phyloP scores from a whole-genome alignment of 805 yeast species.

The Wickerhamiella alocasiicola region DNA sequence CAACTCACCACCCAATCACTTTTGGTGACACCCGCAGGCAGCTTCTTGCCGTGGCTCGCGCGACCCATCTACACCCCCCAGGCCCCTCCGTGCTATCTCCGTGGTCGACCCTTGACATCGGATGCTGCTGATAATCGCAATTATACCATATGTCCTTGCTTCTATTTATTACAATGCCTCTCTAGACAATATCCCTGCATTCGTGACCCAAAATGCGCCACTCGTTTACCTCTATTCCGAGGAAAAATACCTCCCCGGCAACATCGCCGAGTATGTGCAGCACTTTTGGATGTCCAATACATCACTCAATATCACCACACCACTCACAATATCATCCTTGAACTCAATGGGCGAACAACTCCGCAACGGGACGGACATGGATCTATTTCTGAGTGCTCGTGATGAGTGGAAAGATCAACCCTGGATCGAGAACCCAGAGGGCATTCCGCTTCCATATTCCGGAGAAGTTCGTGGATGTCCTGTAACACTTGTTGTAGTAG shows the following conservation, averaged over 20 bases:
- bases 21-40: no score
- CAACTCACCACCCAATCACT: no score
- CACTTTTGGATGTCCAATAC: constrained; percentile 48
- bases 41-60: no score
- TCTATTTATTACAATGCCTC: background rate
- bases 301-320: constrained; percentile 29
- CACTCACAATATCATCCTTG: constrained; percentile 17
- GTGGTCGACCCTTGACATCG: no score
- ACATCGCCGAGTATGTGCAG: constrained; percentile 52
- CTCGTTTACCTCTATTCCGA: constrained; percentile 78
- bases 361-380: constrained; percentile 18
- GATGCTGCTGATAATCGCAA: no score
- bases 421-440: constrained; percentile 68
- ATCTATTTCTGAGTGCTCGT: constrained; percentile 49
- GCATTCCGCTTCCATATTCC: constrained; percentile 54
- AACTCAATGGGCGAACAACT: constrained; percentile 9
- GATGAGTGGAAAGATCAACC: constrained; percentile 64
- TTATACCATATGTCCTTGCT: no score
- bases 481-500: constrained; percentile 68
- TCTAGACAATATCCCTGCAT: constrained; percentile 22
- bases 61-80: no score
- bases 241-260: constrained; percentile 76
- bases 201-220: constrained; percentile 37
- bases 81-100: no score
- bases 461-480: constrained; percentile 71